phyloP scores from a whole-genome alignment of 768 basidiomycete species.

The Lentinula aciculospora region DNA sequence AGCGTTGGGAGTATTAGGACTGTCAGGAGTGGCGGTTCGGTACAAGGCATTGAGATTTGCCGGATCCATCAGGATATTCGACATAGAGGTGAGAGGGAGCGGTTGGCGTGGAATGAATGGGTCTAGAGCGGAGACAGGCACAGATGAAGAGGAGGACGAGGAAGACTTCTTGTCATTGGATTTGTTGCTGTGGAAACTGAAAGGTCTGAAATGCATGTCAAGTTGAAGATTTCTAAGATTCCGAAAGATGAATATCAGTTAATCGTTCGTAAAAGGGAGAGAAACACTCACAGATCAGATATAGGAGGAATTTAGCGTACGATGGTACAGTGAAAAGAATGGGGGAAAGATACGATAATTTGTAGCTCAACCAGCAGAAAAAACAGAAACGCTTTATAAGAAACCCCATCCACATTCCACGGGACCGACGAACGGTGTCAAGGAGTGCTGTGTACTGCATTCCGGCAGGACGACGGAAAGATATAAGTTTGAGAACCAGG shows the following conservation, averaged over 20 bases:
- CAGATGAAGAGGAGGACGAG: background rate
- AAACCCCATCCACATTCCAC: background rate
- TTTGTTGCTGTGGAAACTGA: background rate
- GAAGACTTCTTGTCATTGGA: background rate
- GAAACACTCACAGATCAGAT: background rate
- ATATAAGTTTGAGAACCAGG: background rate
- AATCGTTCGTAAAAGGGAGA: background rate
- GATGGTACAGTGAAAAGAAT: no score
- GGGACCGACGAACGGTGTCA: background rate
- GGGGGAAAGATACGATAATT: no score
- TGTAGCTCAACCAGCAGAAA: background rate
- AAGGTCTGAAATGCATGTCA: background rate
- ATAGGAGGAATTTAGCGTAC: no score
- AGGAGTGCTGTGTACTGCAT: background rate
- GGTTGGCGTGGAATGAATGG: background rate
- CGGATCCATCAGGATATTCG: conserved; percentile 1
- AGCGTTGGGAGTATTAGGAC: background rate
- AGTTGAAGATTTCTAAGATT: background rate
- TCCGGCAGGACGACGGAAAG: background rate
- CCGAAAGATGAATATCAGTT: background rate
- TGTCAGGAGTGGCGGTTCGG: background rate
- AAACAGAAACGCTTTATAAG: background rate
- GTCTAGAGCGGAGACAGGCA: background rate
- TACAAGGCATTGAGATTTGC: background rate
- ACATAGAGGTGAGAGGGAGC: background rate